These are phyloP conservation scores for Scheffersomyces insectosa DNA, from an alignment of 1,139 yeast species.

Conservation along the genomic window DNA sequence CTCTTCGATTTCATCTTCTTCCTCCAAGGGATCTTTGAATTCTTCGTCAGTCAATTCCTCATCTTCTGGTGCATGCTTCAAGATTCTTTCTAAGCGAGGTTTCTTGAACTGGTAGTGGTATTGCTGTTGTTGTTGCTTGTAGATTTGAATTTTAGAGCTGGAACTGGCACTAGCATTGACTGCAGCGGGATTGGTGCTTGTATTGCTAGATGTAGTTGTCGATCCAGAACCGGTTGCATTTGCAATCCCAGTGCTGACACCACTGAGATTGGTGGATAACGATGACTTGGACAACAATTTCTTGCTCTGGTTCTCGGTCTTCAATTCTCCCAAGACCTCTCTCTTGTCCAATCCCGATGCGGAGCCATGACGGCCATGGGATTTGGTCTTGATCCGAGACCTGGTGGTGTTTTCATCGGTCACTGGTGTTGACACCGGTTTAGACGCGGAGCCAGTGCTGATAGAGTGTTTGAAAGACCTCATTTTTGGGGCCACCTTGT, in stretches of 20 bases:
- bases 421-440: not conserved
- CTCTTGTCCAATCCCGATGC: conserved; percentile 11
- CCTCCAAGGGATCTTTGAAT: conserved; percentile 4
- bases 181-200: conserved; percentile 10
- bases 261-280: conserved; percentile 1
- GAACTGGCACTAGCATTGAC: too few relatives aligned
- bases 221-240: too few relatives aligned
- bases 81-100: conserved; percentile 21
- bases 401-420: not conserved
- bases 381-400: not conserved
- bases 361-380: not conserved
- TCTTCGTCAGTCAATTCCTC: conserved; percentile 8
- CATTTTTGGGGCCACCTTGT: not conserved
- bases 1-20: conserved; percentile 8
- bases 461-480: not conserved
- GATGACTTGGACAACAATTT: not conserved
- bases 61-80: not conserved
- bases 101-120: conserved; percentile 22
- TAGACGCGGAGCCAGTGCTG: not conserved
- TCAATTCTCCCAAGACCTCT: conserved; percentile 32
- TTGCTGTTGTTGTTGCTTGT: conserved; percentile 5
- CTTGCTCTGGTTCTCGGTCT: conserved; percentile 7
- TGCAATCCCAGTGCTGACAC: too few relatives aligned
- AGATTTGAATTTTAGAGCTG: not conserved
- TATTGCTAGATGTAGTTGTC: conserved; percentile 5